phyloP scores from a whole-genome alignment of 2,329 filamentous ascomycete species.

The Botryotinia narcissicola region DNA sequence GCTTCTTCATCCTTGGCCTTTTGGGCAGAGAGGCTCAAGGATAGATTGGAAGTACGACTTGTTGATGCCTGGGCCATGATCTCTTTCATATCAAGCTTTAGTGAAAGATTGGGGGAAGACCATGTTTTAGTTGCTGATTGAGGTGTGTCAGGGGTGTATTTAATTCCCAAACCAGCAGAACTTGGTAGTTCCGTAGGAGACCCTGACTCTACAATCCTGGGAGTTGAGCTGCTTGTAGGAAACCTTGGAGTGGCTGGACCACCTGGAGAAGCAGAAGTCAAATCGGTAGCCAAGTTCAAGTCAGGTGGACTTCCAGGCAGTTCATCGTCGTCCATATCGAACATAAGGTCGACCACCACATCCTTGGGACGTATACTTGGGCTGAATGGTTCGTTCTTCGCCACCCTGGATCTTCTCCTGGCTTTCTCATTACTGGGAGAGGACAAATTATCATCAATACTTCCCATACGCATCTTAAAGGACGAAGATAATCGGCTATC shows the following conservation, averaged over 20 bases:
- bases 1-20: slow-evolving; percentile 39
- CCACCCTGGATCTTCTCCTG: slow-evolving; percentile 48
- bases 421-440: slow-evolving; percentile 41
- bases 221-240: slow-evolving; percentile 10
- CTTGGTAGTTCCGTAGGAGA: slow-evolving; percentile 6
- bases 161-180: slow-evolving; percentile 12
- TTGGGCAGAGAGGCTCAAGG: slow-evolving; percentile 53
- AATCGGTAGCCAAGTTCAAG: slow-evolving; percentile 12
- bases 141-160: slow-evolving; percentile 8
- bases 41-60: slow-evolving; percentile 49
- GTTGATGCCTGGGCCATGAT: slow-evolving; percentile 74
- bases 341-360: slow-evolving; percentile 77
- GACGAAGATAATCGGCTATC: slow-evolving; percentile 62
- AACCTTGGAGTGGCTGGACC: slow-evolving; percentile 7
- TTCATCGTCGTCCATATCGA: slow-evolving; percentile 78
- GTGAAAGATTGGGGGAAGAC: slow-evolving; percentile 35
- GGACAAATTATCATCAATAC: slow-evolving; percentile 59
- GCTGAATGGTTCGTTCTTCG: slow-evolving; percentile 57
- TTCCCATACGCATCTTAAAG: slow-evolving; percentile 58
- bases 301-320: slow-evolving; percentile 15
- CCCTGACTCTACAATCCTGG: slow-evolving; percentile 18
- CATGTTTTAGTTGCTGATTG: slow-evolving; percentile 32
- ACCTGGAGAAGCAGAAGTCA: slow-evolving; percentile 2
- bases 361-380: slow-evolving; percentile 67
- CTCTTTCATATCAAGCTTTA: slow-evolving; percentile 60